Base-by-base conservation (phyloP, 2,329 filamentous ascomycete genomes). In the Acephala macrosclerotiorum region DNA sequence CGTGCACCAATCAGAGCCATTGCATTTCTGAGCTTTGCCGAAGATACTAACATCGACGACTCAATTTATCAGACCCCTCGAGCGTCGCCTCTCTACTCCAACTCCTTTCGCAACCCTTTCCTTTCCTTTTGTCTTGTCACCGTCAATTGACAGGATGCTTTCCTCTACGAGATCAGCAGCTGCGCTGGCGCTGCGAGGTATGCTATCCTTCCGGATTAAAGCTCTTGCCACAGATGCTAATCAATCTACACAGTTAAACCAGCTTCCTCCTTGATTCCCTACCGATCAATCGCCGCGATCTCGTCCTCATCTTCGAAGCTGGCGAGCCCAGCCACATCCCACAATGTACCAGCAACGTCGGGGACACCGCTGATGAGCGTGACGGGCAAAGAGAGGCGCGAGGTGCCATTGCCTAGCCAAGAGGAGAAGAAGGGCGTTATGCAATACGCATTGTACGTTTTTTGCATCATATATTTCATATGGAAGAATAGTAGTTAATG, bases 401-500 rank as follows among this genome's bases (percentile, higher is more conserved):
- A 95, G 81, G 91, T 96, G 64, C 89, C 88, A 69, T 84, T 96
- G 66, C 83, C 91, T 70, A 94, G 91, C 79, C 89, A 96, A 81
- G 90, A 93, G 80, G 85, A 85, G 71, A 92, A 90, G 80, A 93
- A 95, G 84, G 89, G 91, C 74, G 87, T 88, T 66, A 83, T 95
- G 75, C 91, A 96, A 89, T 95, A 94, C 79, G 92, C 92, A 70
- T 85, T 96, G 91, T 95, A 91, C 73, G 91, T 87, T 59, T 55
- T n/a, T 59, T 12, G 20, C 25, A n/a, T 42, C 40, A 7, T 33
- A 26, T 12, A 35, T 1, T 47, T 47, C 36, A 7, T 33, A 18
- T 36, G 20, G 29, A 57, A 14, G 22, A 25, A 56, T 1, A 42
- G 9, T 35, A 40, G 60, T 65, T 70, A 53, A 69, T 58, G 60